Base-by-base conservation (phyloP, 83 land plant species). In the Diphasiastrum complanatum region DNA sequence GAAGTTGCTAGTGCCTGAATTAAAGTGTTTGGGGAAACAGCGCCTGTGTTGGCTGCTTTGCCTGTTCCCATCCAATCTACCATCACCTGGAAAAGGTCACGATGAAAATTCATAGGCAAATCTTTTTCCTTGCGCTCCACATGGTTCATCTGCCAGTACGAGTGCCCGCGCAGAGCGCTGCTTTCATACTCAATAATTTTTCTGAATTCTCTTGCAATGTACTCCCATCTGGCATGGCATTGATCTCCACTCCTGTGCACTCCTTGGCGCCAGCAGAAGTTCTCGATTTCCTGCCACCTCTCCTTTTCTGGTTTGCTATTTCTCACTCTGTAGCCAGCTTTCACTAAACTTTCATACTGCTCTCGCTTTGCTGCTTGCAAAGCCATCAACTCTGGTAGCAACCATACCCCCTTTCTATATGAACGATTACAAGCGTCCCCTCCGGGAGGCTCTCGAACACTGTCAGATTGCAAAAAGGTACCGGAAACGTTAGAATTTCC, bases 231-330 rank as follows among this genome's bases (percentile, higher is more conserved):
- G 16, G 58, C 24, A 6, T 33, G 58, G 33, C 58, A 54, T 25
- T 54, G 58, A 28, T 54, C 58, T 6, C 33, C 58, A 54, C 58
- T 54, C n/a, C 58, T 54, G 10, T 54, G 58, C 5, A 54, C 33
- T 4, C 58, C 58, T 54, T 54, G 58, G n/a, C n/a, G 11, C 58
- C 58, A 54, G n/a, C 24, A 30, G 14, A 54, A 28, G n/a, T 54
- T 28, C 33, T 54, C 58, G n/a, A 54, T 54, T 18, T 54, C 58
- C 14, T 54, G 58, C 58, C 58, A 54, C 33, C 58, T 22, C 33
- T 54, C 58, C 33, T 54, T 54, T 25, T 54, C 58, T 25, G 58
- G 25, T 33, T 54, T 54, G 33, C 29, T 54, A n/a, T 54, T 54
- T 33, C 58, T 54, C 3, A 33, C 29, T 28, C 58, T 25, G n/a